Evolutionary conservation across 2,329 filamentous ascomycete species (phyloP), one percentile per base, ranked within the genome.

Genomic region (Thelonectria blattea): DNA sequence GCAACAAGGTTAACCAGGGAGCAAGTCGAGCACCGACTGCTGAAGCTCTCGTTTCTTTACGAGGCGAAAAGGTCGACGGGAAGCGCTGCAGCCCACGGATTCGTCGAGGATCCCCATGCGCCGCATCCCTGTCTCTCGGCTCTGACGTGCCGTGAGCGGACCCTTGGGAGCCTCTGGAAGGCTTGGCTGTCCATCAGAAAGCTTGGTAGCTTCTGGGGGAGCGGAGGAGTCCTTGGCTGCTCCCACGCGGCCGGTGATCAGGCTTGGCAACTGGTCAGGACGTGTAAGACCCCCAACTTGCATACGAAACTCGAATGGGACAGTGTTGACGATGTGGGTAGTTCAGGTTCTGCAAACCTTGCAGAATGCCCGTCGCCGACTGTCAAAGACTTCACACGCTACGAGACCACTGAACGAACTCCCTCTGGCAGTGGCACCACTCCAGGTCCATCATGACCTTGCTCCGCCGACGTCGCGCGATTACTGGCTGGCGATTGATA

Each of bases 191-290:
- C 17, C 34, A 24, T 24, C 24, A 43, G 41, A 12, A 46, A 24
- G 42, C 20, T 46, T 46, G 42, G 41, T 46, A 3, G 18, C 43
- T 46, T 46, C 41, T 43, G 15, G 14, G 41, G 41, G 45, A 48
- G 22, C 34, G 15, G 34, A 37, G 9, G 11, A 37, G 27, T 5
- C 41, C 41, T 20, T 18, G 41, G 41, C 5, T 18, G 17, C 45
- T 59, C 46, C 61, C 43, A 52, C 46, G 56, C 52, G 46, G 46
- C 48, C 49, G 24, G 51, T 27, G 64, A 69, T 69, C 61, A 65
- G 65, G 45, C 67, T 69, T 70, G 67, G 67, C 67, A 60, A 68
- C 34, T 70, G 68, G 69, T 69, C 69, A 67, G 68, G 41, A 43
- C 27, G 27, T 43, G 41, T 24, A 46, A 46, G 18, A 46, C 42